phyloP scores from a whole-genome alignment of 257 asterid species.

The Solanum habrochaites region DNA sequence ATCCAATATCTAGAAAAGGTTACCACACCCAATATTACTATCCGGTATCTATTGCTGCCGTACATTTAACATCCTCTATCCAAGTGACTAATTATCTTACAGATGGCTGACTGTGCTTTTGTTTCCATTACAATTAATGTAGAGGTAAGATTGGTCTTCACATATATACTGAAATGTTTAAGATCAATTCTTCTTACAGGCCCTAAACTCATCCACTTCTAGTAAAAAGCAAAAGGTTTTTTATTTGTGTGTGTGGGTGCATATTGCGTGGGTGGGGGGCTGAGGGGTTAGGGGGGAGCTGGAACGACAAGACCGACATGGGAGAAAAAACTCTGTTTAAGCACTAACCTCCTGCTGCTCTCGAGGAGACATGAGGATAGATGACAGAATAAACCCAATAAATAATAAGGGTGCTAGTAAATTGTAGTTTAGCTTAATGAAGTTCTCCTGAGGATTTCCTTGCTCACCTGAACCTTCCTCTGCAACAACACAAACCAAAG shows the following conservation, averaged over 20 bases:
- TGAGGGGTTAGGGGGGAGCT: neutral
- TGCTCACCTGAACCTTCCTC: constrained; percentile 37
- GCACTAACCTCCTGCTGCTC: constrained; percentile 46
- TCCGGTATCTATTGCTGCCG: neutral
- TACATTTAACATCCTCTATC: neutral
- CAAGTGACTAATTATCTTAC: neutral
- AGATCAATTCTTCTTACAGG: neutral
- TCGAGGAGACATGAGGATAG: constrained; percentile 2
- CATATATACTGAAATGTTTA: neutral
- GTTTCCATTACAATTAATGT: neutral
- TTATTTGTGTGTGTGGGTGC: neutral
- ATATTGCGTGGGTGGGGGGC: neutral
- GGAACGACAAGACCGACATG: neutral
- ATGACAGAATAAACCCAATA: constrained; percentile 18
- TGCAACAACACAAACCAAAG: constrained; percentile 9
- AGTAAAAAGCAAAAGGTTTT: neutral
- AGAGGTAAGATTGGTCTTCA: neutral
- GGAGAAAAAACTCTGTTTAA: neutral
- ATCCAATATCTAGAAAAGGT: neutral
- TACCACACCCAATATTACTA: neutral
- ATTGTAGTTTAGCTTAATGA: constrained; percentile 14
- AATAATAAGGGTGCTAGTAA: constrained; percentile 5
- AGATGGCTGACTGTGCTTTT: neutral
- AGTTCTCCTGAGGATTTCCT: constrained; percentile 18
- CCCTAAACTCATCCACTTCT: neutral